Evolutionary conservation across 306 rosid species (phyloP).

Genomic region (Arachis hypogaea): DNA sequence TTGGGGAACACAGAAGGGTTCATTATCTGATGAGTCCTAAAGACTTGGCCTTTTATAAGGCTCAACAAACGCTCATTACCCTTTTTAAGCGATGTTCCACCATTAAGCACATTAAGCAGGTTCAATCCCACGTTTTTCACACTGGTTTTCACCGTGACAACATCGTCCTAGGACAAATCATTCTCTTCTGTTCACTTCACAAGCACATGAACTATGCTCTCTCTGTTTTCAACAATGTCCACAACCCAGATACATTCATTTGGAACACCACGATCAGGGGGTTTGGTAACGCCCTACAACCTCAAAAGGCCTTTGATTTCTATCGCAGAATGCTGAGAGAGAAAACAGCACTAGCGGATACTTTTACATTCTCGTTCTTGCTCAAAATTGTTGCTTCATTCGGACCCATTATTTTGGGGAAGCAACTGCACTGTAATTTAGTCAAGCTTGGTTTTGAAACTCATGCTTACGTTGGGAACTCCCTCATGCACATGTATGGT

Average conservation of each 20-base stretch:
- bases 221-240: constrained; percentile 49
- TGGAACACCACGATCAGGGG: constrained; percentile 86
- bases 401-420: constrained; percentile 51
- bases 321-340: constrained; percentile 54
- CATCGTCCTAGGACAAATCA: constrained; percentile 60
- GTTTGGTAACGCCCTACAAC: constrained; percentile 50
- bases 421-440: constrained; percentile 56
- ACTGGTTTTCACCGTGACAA: constrained; percentile 54
- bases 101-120: constrained; percentile 53
- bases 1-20: neutral
- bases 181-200: constrained; percentile 51
- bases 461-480: constrained; percentile 69
- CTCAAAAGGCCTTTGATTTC: constrained; percentile 51
- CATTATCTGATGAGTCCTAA: constrained; percentile 34
- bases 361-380: constrained; percentile 71
- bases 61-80: constrained; percentile 46
- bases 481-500: constrained; percentile 75
- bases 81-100: constrained; percentile 63
- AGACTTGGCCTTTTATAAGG: constrained; percentile 37
- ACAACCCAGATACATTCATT: constrained; percentile 65
- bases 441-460: constrained; percentile 55
- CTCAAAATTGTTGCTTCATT: constrained; percentile 55
- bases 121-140: constrained; percentile 54
- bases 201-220: constrained; percentile 62
- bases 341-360: constrained; percentile 40